phyloP scores from a whole-genome alignment of 208 protist species.

The Dictyostelium gargantuum region DNA sequence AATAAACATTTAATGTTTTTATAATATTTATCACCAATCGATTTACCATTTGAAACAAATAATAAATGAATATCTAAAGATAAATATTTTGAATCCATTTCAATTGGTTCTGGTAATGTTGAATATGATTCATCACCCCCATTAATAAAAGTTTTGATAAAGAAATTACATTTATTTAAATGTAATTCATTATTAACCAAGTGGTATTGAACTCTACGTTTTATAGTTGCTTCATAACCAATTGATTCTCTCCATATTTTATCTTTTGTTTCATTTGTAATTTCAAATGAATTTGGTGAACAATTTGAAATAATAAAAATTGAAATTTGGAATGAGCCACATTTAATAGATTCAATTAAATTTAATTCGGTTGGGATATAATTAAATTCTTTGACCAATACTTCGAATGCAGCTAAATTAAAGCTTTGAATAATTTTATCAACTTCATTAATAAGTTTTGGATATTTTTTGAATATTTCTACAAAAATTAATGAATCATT shows the following conservation, averaged over 20 bases:
- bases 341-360: background rate
- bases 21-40: background rate
- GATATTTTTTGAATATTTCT: background rate
- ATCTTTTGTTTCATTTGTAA: background rate
- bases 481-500: background rate
- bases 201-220: background rate
- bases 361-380: background rate
- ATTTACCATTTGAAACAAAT: background rate
- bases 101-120: background rate
- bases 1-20: background rate
- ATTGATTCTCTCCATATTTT: background rate
- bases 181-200: background rate
- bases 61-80: background rate
- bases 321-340: background rate
- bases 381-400: background rate
- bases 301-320: background rate
- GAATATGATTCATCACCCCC: background rate
- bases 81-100: background rate
- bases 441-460: background rate
- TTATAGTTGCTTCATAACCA: background rate
- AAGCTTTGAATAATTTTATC: background rate
- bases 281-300: background rate
- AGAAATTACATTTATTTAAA: background rate
- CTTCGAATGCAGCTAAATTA: background rate
- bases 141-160: background rate